Conservation (phyloP, 2,329 filamentous ascomycete species). For the Falciphora oryzae region DNA sequence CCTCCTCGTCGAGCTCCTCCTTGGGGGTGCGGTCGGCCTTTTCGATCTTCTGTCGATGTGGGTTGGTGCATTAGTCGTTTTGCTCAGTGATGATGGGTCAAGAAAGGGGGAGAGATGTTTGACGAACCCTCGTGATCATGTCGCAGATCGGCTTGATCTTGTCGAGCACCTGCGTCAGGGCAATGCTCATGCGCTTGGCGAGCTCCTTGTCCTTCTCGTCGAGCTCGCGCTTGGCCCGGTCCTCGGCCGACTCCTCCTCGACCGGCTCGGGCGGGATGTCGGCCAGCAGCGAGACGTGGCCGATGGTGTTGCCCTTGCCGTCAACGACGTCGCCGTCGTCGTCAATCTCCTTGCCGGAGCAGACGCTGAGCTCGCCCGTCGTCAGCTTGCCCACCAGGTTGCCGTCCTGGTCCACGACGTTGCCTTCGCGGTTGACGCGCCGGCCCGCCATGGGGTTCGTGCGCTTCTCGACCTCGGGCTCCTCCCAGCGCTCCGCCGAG, state of each 20-base stretch:
- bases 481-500: conserved; percentile 55
- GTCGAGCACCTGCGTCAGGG: conserved; percentile 74
- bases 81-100: neutral
- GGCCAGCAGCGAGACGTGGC: conserved; percentile 61
- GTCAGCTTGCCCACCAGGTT: conserved; percentile 62
- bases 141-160: conserved; percentile 80
- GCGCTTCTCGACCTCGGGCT: conserved; percentile 46
- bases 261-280: conserved; percentile 42
- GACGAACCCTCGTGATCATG: conserved; percentile 70
- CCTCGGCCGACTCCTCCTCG: conserved; percentile 53
- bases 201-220: conserved; percentile 67
- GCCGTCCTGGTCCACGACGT: conserved; percentile 52
- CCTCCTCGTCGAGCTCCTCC: conserved; percentile 85
- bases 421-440: conserved; percentile 52
- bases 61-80: conserved; percentile 20
- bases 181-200: conserved; percentile 66
- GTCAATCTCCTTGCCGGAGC: conserved; percentile 64
- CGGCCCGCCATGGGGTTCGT: conserved; percentile 47
- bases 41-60: conserved; percentile 62
- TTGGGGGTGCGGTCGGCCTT: conserved; percentile 72
- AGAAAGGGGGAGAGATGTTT: conserved; percentile 12
- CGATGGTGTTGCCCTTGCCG: conserved; percentile 59
- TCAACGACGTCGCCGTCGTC: conserved; percentile 67
- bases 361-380: conserved; percentile 58
- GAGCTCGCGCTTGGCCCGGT: conserved; percentile 49